Percentiles rank a stretch among this genome's conserved stretches.
Evolutionary conservation across 306 rosid species (phyloP).

Genomic region (Quercus suber): DNA sequence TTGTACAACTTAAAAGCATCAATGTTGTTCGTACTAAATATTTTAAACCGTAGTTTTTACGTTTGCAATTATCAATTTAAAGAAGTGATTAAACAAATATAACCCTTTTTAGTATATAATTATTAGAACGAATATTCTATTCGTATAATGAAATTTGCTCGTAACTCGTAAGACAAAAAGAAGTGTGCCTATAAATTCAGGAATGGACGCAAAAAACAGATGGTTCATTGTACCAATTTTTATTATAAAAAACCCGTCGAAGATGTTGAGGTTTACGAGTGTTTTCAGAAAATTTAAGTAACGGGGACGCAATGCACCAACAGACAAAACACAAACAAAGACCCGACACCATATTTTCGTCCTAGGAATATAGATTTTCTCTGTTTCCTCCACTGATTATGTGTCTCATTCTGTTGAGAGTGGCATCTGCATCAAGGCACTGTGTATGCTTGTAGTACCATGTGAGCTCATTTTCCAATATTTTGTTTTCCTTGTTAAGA

Average conservation of each 20-base stretch:
- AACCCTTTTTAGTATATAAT: too few relatives aligned
- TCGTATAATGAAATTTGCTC: background rate
- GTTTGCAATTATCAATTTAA: too few relatives aligned
- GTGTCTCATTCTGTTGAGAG: constrained; percentile 9
- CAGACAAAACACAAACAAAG: constrained; percentile 27
- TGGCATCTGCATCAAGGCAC: background rate
- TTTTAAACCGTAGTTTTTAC: too few relatives aligned
- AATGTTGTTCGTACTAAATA: too few relatives aligned
- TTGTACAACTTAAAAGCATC: too few relatives aligned
- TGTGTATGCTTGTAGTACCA: background rate
- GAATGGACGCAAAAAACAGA: background rate
- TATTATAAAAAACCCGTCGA: background rate
- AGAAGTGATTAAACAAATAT: too few relatives aligned
- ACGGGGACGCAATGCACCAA: constrained; percentile 26
- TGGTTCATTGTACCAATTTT: constrained; percentile 26
- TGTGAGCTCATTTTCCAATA: constrained; percentile 21
- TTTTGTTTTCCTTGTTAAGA: background rate
- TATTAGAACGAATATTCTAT: background rate
- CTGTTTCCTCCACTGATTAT: constrained; percentile 23
- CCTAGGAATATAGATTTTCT: constrained; percentile 35
- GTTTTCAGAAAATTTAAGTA: background rate
- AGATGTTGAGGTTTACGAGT: background rate
- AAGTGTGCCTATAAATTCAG: background rate
- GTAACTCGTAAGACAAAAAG: background rate
- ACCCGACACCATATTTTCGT: constrained; percentile 44